Evolutionary conservation across 2,329 filamentous ascomycete species (phyloP), one percentile per base, ranked within the genome.

Genomic region (Clarireedia hainanense): DNA sequence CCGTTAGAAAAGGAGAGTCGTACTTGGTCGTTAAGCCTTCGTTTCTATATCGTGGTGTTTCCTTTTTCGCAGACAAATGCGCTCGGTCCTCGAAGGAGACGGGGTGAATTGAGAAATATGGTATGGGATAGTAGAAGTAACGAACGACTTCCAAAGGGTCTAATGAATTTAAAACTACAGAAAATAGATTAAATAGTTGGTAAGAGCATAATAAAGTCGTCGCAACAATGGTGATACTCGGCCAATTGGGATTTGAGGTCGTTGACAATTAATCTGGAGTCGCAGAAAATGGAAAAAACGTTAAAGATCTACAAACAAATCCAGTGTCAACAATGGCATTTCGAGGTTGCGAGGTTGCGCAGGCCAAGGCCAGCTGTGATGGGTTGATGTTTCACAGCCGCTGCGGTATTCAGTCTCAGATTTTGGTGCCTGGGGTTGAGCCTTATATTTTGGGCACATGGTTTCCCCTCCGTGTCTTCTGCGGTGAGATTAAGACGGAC

Each of bases 51-150:
- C 9, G 48, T 26, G 26, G 40, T 53, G 42, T 48, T 46, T 40
- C 30, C 26, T 34, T 54, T 20, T 40, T 47, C 50, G 20, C 40
- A 42, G 50, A 52, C 47, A 40, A 46, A 53, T 58, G 56, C 59
- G 59, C 59, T 62, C 57, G 61, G 59, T 55, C 60, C 51, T 50
- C 23, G 20, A 37, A n/a, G 27, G 36, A 34, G 15, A 30, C 36
- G 24, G 39, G 20, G 20, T 17, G 17, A 37, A 47, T 14, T 34
- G 50, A 27, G 7, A 0, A 20, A 26, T 10, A 37, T 26, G 9
- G 42, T 15, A 12, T 9, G 5, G 17, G 27, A 47, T 36, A 17
- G 30, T 54, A 49, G 52, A 20, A 45, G 47, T 30, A 20, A 40
- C 37, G 37, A 55, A 27, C 26, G 6, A 26, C 20, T 43, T 23